A percentile compares a stretch with the other conserved stretches of the same genome.
These are phyloP conservation scores for Tylopilus vinaceipallidus DNA, from an alignment of 768 basidiomycete genomes.

Conservation along the genomic window DNA sequence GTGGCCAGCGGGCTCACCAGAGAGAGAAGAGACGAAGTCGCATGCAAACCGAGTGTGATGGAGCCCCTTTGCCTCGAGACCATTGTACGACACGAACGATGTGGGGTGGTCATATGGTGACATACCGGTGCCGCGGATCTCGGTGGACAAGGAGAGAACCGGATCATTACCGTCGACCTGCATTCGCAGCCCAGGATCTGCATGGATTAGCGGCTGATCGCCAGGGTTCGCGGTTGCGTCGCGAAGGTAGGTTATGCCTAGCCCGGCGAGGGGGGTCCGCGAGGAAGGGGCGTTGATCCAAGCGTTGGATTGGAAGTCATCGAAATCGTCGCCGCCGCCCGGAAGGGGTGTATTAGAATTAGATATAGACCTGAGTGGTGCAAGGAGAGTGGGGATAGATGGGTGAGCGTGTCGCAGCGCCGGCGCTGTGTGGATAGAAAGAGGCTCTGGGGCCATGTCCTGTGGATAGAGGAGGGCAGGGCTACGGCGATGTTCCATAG, in stretches of 20 bases:
- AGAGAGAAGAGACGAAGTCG: neutral
- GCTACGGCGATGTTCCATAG: constrained; percentile 28
- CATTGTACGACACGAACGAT: neutral
- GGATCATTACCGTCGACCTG: constrained; percentile 6
- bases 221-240: neutral
- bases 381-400: constrained; percentile 31
- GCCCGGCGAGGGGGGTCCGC: constrained; percentile 22
- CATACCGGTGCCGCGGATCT: neutral
- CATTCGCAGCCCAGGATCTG: constrained; percentile 1
- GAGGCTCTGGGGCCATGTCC: neutral
- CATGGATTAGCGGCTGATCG: neutral
- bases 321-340: neutral
- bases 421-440: constrained; percentile 27
- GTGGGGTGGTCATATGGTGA: neutral
- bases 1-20: neutral
- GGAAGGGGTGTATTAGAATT: constrained; percentile 8
- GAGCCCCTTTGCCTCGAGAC: neutral
- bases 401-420: constrained; percentile 24
- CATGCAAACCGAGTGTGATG: too few species aligned
- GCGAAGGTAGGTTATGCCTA: constrained; percentile 23
- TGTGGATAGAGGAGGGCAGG: constrained; percentile 24
- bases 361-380: constrained; percentile 16
- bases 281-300: constrained; percentile 13
- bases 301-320: constrained; percentile 34
- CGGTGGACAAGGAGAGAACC: neutral